phyloP scores from a whole-genome alignment of 2,329 filamentous ascomycete genomes.

The Laburnicola sp. region DNA sequence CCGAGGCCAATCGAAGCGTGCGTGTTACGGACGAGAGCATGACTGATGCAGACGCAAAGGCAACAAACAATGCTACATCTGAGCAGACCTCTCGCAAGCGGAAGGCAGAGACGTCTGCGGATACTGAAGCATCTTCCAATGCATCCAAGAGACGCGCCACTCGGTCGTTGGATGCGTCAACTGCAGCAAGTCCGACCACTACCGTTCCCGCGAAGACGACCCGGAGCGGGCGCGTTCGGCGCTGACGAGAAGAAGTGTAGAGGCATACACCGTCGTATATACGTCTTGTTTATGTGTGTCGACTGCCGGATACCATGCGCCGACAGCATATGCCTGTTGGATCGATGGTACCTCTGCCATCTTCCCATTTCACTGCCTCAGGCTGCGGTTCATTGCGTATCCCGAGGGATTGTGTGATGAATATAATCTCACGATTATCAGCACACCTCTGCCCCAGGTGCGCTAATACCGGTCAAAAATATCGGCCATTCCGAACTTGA shows the following conservation, averaged over 20 bases:
- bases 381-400: background rate
- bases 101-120: constrained; percentile 28
- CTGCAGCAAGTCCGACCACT: constrained; percentile 40
- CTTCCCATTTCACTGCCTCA: background rate
- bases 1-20: constrained; percentile 24
- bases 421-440: too few species aligned
- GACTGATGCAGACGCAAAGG: background rate
- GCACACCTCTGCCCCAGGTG: too few species aligned
- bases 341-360: too few species aligned
- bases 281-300: background rate
- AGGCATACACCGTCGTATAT: background rate
- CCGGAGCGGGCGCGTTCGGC: constrained; percentile 15
- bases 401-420: background rate
- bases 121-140: constrained; percentile 16
- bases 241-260: background rate
- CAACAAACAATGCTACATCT: background rate
- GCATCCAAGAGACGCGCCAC: constrained; percentile 37
- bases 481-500: too few species aligned
- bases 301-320: too few species aligned
- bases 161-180: constrained; percentile 41
- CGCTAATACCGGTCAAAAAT: too few species aligned
- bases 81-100: constrained; percentile 35
- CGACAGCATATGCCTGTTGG: background rate
- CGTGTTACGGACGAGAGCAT: constrained; percentile 10
- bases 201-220: constrained; percentile 22